A percentile compares a stretch with the other conserved stretches of the same genome.
phyloP scores from a whole-genome alignment of 1,284 basidiomycete species.

The Phaffia rhodozyma region DNA sequence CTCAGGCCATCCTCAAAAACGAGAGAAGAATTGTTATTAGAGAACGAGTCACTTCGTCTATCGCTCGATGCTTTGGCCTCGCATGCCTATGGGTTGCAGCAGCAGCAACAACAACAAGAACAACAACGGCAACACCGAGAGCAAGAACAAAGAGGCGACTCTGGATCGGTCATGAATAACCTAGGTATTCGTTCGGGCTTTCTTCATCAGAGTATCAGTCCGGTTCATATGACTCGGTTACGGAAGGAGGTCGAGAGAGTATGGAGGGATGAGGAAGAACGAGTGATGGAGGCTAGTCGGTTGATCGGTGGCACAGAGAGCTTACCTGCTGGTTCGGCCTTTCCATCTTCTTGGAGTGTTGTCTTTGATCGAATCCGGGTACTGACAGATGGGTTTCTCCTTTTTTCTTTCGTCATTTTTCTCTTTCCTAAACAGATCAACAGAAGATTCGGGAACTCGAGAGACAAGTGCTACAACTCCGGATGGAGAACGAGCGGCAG shows the following conservation, averaged over 20 bases:
- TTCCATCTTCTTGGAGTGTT: too few relatives aligned
- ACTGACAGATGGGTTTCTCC: too few relatives aligned
- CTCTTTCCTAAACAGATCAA: too few relatives aligned
- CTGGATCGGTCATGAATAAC: too few relatives aligned
- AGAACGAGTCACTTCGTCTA: conserved; percentile 32
- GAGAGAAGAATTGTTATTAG: conserved; percentile 33
- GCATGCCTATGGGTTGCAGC: conserved; percentile 28
- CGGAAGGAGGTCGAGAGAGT: conserved; percentile 29
- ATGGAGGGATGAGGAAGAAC: conserved; percentile 23
- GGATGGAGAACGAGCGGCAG: too few relatives aligned
- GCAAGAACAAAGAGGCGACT: conserved; percentile 21
- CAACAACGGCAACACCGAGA: conserved; percentile 21
- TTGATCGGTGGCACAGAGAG: background rate
- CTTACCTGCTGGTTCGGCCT: too few relatives aligned
- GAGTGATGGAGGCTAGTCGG: background rate
- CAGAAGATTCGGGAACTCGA: too few relatives aligned
- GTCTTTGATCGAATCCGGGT: too few relatives aligned
- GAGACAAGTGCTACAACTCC: too few relatives aligned
- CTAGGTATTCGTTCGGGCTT: too few relatives aligned
- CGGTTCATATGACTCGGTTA: conserved; percentile 15
- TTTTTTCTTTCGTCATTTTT: too few relatives aligned
- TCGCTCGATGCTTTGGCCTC: conserved; percentile 32
- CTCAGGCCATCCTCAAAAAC: conserved; percentile 27
- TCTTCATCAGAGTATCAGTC: conserved; percentile 15
- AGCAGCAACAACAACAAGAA: conserved; percentile 23